Evolutionary conservation across 495 filamentous ascomycete genomes (phyloP), one percentile per base, ranked within the genome.

Genomic region (Pseudevernia furfuracea): DNA sequence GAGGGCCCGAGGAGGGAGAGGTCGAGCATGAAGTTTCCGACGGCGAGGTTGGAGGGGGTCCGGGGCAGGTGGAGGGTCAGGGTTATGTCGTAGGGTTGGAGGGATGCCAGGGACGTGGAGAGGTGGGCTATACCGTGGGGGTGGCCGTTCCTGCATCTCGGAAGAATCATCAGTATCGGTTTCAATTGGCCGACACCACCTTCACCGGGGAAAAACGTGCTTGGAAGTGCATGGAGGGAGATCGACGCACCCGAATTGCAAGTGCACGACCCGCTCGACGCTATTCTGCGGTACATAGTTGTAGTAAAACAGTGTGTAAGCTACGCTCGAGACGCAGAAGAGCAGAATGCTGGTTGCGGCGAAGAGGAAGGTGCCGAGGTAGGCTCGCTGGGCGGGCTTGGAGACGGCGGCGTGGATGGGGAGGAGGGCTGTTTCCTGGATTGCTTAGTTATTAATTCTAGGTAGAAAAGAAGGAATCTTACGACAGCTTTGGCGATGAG

Each of bases 11-110:
- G 76, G 17, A 93, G 78, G 21, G 83, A 77, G n/a, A 97, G 77
- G 59, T 90, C 85, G 19, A 96, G 77, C 92, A 97, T 97, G 80
- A 97, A 97, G 75, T 97, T 97, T 28, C 93, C 94, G 11, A 74
- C 74, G 15, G 71, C 78, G 76, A 82, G 70, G 60, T 84, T 84
- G 1, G 72, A 70, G 10, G 79, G 80, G 0, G 78, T 82, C 15
- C 78, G 85, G 17, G 90, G 90, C 1, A 94, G 79, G 74, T 85
- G 89, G 36, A 94, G 79, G 74, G 81, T 82, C 37, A 94, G 77
- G 71, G 80, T 78, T 77, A 93, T 89, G 69, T 85, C 84, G 70
- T 88, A 91, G 59, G 76, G 70, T 68, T 83, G 80, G 9, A 74
- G 71, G 9, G 79, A 74, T 3, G 77, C 71, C 21, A 83, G 72